These are phyloP conservation scores for Gossypium gossypioides DNA, from an alignment of 441 rosid species.

Conservation along the genomic window DNA sequence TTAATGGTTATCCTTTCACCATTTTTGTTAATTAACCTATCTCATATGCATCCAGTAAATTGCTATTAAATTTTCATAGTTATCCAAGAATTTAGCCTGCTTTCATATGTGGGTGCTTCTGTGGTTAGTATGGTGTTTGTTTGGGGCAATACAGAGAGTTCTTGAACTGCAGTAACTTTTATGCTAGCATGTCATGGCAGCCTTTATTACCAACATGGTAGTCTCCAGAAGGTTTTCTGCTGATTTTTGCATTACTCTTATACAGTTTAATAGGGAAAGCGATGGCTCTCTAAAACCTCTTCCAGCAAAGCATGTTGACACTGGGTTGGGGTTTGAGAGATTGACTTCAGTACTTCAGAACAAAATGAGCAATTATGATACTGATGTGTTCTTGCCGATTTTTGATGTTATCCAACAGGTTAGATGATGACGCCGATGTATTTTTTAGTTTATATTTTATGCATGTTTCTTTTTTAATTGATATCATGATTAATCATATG, in stretches of 20 bases:
- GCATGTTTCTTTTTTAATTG: background rate
- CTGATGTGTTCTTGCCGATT: conserved; percentile 88
- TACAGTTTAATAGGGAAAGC: conserved; percentile 85
- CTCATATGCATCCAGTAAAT: background rate
- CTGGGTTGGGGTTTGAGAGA: conserved; percentile 97
- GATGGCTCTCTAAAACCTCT: conserved; percentile 77
- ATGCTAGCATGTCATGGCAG: background rate
- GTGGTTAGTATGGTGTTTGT: background rate
- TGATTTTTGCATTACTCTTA: conserved; percentile 8
- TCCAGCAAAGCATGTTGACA: conserved; percentile 96
- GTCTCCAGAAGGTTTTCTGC: background rate
- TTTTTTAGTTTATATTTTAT: background rate
- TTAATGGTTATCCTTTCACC: background rate
- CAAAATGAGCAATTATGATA: conserved; percentile 98
- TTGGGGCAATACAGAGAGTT: background rate
- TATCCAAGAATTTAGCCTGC: background rate
- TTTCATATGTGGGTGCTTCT: background rate
- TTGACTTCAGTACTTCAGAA: conserved; percentile 80
- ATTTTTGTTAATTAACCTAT: background rate
- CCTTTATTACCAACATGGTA: background rate
- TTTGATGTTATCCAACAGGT: conserved; percentile 88
- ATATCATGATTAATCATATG: background rate
- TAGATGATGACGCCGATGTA: conserved; percentile 5
- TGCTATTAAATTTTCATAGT: background rate
- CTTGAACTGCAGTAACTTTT: background rate